phyloP scores from a whole-genome alignment of 306 rosid genomes.

The Malus sieversii region DNA sequence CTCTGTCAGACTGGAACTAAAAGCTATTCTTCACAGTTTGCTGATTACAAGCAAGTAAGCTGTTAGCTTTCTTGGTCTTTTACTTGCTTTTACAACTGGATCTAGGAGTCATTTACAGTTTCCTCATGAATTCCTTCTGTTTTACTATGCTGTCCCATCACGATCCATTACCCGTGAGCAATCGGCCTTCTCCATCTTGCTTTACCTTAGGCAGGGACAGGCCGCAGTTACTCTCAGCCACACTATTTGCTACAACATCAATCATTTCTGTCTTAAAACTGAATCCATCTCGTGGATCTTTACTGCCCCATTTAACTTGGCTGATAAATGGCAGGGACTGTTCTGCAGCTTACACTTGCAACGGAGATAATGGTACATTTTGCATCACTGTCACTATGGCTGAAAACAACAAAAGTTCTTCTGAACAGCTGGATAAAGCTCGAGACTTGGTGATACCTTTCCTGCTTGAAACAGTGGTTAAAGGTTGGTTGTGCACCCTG shows the following conservation, averaged over 20 bases:
- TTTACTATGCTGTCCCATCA: not conserved
- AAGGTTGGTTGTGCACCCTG: conserved; percentile 48
- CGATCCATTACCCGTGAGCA: not conserved
- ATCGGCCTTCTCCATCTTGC: not conserved
- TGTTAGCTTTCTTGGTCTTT: conserved; percentile 12
- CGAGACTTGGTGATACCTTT: conserved; percentile 54
- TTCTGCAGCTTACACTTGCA: conserved; percentile 23
- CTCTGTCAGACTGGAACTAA: conserved; percentile 26
- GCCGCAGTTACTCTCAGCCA: not conserved
- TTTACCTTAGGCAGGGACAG: not conserved
- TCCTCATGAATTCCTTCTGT: not conserved
- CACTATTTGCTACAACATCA: not conserved
- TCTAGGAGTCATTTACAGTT: not conserved
- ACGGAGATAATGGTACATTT: conserved; percentile 23
- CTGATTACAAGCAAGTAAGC: conserved; percentile 64
- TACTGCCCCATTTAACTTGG: conserved; percentile 28
- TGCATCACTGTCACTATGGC: conserved; percentile 54
- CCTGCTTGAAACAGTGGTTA: conserved; percentile 55
- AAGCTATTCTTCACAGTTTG: conserved; percentile 34
- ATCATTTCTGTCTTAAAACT: not conserved
- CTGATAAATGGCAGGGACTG: conserved; percentile 52
- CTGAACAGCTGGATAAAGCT: conserved; percentile 42
- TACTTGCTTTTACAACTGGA: not conserved
- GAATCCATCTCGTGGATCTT: conserved; percentile 15
- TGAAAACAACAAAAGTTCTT: conserved; percentile 36